Evolutionary conservation across 2,329 filamentous ascomycete genomes (phyloP).

Genomic region (Verticillium klebahnii): DNA sequence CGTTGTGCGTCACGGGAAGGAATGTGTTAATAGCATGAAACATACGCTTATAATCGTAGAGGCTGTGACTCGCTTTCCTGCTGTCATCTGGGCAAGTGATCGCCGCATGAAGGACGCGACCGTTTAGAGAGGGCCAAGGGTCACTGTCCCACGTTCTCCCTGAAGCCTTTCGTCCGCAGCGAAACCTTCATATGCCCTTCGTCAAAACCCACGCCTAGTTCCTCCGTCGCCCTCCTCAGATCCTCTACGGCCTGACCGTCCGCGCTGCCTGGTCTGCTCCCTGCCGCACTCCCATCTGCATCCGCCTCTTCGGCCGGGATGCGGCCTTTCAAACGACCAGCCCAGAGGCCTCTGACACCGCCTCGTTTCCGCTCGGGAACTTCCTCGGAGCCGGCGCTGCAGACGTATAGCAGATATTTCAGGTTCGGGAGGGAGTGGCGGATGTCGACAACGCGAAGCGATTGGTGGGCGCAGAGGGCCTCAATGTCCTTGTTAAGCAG

Average conservation of each 20-base stretch:
- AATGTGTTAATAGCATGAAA: not conserved
- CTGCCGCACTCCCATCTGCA: conserved; percentile 34
- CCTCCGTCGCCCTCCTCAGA: conserved; percentile 10
- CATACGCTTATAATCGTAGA: not conserved
- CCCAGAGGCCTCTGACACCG: conserved; percentile 55
- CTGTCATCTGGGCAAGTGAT: not conserved
- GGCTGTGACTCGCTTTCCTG: not conserved
- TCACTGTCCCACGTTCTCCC: conserved; percentile 34
- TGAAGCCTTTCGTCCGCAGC: conserved; percentile 50
- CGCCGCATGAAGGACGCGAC: not conserved
- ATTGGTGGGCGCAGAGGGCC: conserved; percentile 57
- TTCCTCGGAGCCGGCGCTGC: conserved; percentile 69
- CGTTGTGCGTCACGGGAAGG: not conserved
- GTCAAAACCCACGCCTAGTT: conserved; percentile 37
- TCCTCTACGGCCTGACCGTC: conserved; percentile 7
- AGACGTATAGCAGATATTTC: conserved; percentile 86
- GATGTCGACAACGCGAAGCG: conserved; percentile 79
- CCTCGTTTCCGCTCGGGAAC: conserved; percentile 58
- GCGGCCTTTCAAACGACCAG: conserved; percentile 38
- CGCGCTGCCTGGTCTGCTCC: conserved; percentile 36
- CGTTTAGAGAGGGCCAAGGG: not conserved
- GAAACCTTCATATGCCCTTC: conserved; percentile 42
- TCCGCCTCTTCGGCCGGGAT: conserved; percentile 13
- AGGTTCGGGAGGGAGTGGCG: conserved; percentile 89
- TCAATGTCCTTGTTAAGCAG: conserved; percentile 96